Percentiles rank a stretch among this genome's conserved stretches.
These are phyloP conservation scores for grape (Vitis vinifera) DNA, from an alignment of 164 flowering plant genomes.

Conservation along the genomic window DNA sequence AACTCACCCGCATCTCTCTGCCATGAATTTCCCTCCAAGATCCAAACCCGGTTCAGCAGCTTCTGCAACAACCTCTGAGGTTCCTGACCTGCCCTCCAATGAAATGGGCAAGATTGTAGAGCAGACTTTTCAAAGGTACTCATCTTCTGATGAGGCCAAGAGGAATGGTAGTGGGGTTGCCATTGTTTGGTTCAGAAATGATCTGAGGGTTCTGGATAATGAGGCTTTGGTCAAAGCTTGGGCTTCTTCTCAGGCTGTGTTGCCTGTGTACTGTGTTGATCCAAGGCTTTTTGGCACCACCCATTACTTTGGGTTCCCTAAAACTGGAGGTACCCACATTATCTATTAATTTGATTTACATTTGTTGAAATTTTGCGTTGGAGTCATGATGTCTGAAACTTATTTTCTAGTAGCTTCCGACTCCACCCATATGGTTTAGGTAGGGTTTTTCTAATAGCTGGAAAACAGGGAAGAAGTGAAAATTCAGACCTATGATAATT, in stretches of 20 bases:
- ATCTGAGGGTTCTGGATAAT: conserved; percentile 83
- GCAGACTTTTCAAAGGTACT: conserved; percentile 51
- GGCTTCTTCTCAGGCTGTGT: conserved; percentile 58
- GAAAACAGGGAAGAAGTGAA: no score
- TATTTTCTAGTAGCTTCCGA: no score
- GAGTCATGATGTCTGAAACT: no score
- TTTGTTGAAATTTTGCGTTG: no score
- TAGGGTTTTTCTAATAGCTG: no score
- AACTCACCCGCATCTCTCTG: conserved; percentile 1
- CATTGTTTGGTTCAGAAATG: conserved; percentile 94
- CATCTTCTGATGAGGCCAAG: conserved; percentile 18
- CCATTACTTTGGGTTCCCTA: conserved; percentile 77
- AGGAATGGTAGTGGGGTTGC: conserved; percentile 61
- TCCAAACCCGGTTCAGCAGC: conserved; percentile 9
- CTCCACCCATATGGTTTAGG: no score
- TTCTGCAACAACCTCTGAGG: conserved; percentile 11
- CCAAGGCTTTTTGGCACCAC: conserved; percentile 76
- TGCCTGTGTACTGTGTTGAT: conserved; percentile 90
- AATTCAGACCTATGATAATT: no score
- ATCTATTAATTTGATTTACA: background rate
- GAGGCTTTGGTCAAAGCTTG: conserved; percentile 75
- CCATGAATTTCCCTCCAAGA: conserved; percentile 30
- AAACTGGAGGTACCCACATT: conserved; percentile 79
- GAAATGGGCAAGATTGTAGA: conserved; percentile 46
- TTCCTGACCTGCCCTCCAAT: conserved; percentile 41